Evolutionary conservation across 306 rosid genomes (phyloP).

Genomic region (Nissolia schottii): DNA sequence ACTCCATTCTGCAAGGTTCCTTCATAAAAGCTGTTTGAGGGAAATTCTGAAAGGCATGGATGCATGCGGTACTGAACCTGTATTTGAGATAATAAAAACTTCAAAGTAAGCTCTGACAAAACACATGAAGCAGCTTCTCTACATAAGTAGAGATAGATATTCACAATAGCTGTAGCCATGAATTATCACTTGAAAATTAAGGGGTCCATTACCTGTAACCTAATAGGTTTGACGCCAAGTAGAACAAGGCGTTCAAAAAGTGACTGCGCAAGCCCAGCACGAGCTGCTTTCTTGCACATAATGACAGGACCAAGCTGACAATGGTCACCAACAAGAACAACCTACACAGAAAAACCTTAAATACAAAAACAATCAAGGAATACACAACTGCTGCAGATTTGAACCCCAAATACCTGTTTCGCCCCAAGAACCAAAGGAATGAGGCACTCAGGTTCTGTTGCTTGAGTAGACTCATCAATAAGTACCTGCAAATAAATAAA

Average conservation of each 20-base stretch:
- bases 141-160: not conserved
- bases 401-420: constrained; percentile 67
- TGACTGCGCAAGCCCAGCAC: constrained; percentile 98
- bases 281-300: constrained; percentile 99
- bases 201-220: constrained; percentile 75
- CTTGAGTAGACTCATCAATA: constrained; percentile 99
- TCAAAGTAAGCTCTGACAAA: not conserved
- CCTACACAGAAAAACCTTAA: constrained; percentile 47
- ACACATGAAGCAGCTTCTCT: not conserved
- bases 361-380: not conserved
- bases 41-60: constrained; percentile 95
- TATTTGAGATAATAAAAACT: constrained; percentile 20
- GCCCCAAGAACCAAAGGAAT: constrained; percentile 99
- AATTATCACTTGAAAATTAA: not conserved
- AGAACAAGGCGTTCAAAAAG: constrained; percentile 97
- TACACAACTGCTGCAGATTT: not conserved
- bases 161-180: not conserved
- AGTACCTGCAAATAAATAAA: constrained; percentile 61
- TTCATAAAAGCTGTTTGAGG: constrained; percentile 97
- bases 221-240: constrained; percentile 95
- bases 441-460: constrained; percentile 98
- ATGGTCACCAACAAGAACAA: constrained; percentile 96
- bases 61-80: constrained; percentile 99
- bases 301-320: constrained; percentile 99
- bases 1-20: constrained; percentile 99